Base-by-base conservation (phyloP, 306 rosid species). In the Geum urbanum region DNA sequence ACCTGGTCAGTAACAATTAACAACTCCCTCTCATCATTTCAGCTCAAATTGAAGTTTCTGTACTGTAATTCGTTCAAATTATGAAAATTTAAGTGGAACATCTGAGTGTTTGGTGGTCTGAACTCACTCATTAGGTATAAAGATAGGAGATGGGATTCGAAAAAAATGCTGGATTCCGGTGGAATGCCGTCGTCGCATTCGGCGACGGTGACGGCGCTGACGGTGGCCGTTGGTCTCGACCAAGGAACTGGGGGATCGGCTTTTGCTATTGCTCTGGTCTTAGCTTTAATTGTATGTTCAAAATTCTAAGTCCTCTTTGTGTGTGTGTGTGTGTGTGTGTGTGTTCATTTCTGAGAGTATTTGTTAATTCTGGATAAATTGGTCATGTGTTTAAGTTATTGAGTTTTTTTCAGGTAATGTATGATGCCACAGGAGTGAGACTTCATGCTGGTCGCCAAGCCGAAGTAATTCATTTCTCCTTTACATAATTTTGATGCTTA, bases 401-500 rank as follows among this genome's bases (percentile, higher is more conserved):
- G 19, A 15, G 73, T 60, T 4, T 70, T 76, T 81, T 81, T 61
- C 82, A 90, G 97, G 98, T 92, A 49, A 92, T 92, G 98, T 92
- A 90, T 75, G 98, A 92, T 84, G 97, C 98, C 62, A 49, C 98
- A 3, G 98, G 98, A 48, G 96, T 94, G 65, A 88, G 98, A 81
- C 95, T 88, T 77, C 98, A 94, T 79, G 98, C 98, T 3, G 92
- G 97, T 76, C 94, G 86, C 18, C 98, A 94, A 72, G 98, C 98
- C 24, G 98, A 88, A 85, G 98, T 94, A 82, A 84, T 82, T 70
- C 77, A 56, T 67, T 20, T 11, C 2, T 18, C 59, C 24, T 68
- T 72, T 55, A 39, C 52, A 60, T 18, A 0, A 0, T 59, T 4
- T 16, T 32, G 37, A 16, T 61, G 35, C 18, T 18, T 32, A 49